Evolutionary conservation across 2,329 filamentous ascomycete species (phyloP), one percentile per base, ranked within the genome.

Genomic region (Venturia pyrina): DNA sequence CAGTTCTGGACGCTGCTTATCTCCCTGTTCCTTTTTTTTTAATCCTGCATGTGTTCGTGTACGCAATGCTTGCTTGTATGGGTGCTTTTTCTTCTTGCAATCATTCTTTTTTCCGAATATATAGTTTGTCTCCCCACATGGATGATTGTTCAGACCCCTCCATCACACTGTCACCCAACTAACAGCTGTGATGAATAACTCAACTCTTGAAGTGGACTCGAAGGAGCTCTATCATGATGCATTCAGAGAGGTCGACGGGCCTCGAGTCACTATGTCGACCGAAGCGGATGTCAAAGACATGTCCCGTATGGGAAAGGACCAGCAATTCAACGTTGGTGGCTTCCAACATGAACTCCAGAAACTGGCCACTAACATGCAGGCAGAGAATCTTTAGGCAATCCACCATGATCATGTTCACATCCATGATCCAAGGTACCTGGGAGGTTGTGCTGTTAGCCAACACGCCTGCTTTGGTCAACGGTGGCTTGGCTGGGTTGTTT

Each of bases 401-500:
- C 8, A 63, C 66, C 10, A 67, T 64, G 57, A 67, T 67, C n/a
- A 50, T 67, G 34, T 67, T 67, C 59, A 67, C 66, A 21, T 57
- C 66, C 37, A 46, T 62, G 37, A 60, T 67, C 28, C 56, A 63
- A 41, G 37, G 24, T n/a, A 67, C 66, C 21, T 67, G 66, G 37
- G 32, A 40, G 63, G 62, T 44, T 11, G 53, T 32, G 6, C 44
- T 40, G 13, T 13, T 59, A n/a, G 24, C 28, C 17, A 37, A 24
- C 28, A 24, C 37, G 13, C 32, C 40, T 32, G 75, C 72, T 21
- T 66, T 76, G 15, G 65, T 71, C 43, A 72, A 75, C 64, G 74
- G 74, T 21, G 74, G 74, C n/a, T 71, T 71, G 19, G 73, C 72
- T n/a, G 75, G 75, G 11, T 66, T 73, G 3, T 72, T 78, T 53